Evolutionary conservation across 2,329 filamentous ascomycete genomes (phyloP).

Genomic region (Orbilia blumenaviensis): DNA sequence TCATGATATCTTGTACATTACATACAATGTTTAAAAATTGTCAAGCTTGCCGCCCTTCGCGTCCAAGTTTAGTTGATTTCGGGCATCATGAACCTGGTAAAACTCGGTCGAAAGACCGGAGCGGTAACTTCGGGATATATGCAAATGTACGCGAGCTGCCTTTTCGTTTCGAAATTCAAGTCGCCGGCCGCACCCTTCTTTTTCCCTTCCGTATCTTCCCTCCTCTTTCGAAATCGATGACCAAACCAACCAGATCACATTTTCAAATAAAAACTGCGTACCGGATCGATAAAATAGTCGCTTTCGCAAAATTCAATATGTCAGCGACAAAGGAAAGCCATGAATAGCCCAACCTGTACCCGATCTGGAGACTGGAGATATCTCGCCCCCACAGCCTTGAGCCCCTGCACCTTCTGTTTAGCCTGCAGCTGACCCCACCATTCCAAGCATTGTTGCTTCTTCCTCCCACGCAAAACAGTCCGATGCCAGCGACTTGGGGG

Average conservation of each 20-base stretch:
- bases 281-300: slow-evolving; percentile 9
- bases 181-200: slow-evolving; percentile 47
- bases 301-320: slow-evolving; percentile 39
- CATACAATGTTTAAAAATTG: slow-evolving; percentile 13
- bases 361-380: slow-evolving; percentile 31
- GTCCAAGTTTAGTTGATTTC: slow-evolving; percentile 25
- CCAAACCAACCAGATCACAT: slow-evolving; percentile 1
- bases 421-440: slow-evolving; percentile 54
- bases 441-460: slow-evolving; percentile 34
- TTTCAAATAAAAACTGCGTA: neutral
- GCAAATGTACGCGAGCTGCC: slow-evolving; percentile 47
- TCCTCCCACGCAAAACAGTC: slow-evolving; percentile 49
- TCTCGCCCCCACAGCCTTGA: slow-evolving; percentile 45
- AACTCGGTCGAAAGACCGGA: slow-evolving; percentile 33
- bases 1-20: slow-evolving; percentile 15
- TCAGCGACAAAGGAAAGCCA: slow-evolving; percentile 1
- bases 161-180: slow-evolving; percentile 40
- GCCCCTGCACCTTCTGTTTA: slow-evolving; percentile 42
- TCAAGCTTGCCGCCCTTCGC: slow-evolving; percentile 30
- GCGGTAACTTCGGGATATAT: slow-evolving; percentile 47
- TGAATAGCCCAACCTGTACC: neutral
- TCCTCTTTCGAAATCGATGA: neutral
- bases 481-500: slow-evolving; percentile 50
- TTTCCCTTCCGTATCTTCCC: slow-evolving; percentile 22
- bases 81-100: slow-evolving; percentile 35